These are phyloP conservation scores for Coniochaeta prunicola DNA, from an alignment of 2,329 filamentous ascomycete species.

Conservation along the genomic window DNA sequence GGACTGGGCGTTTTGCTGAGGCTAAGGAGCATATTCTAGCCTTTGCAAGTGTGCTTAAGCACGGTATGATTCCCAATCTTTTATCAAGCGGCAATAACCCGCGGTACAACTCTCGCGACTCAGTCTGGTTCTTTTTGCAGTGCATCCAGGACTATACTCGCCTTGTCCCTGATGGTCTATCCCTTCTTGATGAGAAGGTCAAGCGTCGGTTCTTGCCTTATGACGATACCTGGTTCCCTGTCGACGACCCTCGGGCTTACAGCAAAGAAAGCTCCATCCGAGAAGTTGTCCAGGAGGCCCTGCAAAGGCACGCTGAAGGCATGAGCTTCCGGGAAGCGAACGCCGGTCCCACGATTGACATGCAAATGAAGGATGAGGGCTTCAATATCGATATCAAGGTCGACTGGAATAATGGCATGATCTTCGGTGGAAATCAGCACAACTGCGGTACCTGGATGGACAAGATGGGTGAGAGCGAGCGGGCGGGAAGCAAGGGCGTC, in stretches of 20 bases:
- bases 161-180: slow-evolving; percentile 69
- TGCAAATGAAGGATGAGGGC: slow-evolving; percentile 85
- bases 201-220: slow-evolving; percentile 86
- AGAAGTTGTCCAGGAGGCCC: slow-evolving; percentile 85
- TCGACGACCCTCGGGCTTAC: slow-evolving; percentile 77
- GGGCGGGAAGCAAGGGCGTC: slow-evolving; percentile 83
- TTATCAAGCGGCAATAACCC: slow-evolving; percentile 79
- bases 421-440: slow-evolving; percentile 87
- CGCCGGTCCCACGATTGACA: slow-evolving; percentile 79
- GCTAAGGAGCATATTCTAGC: slow-evolving; percentile 91
- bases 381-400: slow-evolving; percentile 89
- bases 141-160: slow-evolving; percentile 88
- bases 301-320: slow-evolving; percentile 85
- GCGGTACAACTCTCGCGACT: slow-evolving; percentile 92
- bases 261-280: slow-evolving; percentile 75
- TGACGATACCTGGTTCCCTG: slow-evolving; percentile 88
- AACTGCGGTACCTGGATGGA: slow-evolving; percentile 99
- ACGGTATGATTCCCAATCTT: slow-evolving; percentile 96
- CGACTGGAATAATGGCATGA: slow-evolving; percentile 84
- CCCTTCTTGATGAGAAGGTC: slow-evolving; percentile 69
- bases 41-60: slow-evolving; percentile 93
- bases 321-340: slow-evolving; percentile 94
- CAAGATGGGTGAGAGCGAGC: slow-evolving; percentile 98
- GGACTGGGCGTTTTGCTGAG: slow-evolving; percentile 80
- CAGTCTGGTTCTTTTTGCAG: slow-evolving; percentile 96